These are phyloP conservation scores for Geotrichum bryndzae DNA, from an alignment of 1,139 yeast genomes.

Conservation along the genomic window DNA sequence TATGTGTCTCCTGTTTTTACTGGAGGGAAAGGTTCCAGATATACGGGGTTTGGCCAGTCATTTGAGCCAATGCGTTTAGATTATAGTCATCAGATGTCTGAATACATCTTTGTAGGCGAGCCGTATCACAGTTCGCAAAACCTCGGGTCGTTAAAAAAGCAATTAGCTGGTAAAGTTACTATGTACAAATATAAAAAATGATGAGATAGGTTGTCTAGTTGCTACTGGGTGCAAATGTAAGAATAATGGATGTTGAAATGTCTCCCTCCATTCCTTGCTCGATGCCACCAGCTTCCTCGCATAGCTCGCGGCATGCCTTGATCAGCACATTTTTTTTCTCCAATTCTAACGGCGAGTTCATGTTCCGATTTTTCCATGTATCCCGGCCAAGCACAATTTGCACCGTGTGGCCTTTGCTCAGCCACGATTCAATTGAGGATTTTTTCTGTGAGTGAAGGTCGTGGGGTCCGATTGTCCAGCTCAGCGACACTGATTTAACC, in stretches of 20 bases:
- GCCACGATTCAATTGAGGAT: constrained; percentile 35
- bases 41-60: constrained; percentile 40
- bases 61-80: constrained; percentile 28
- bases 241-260: constrained; percentile 18
- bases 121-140: constrained; percentile 41
- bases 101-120: constrained; percentile 41
- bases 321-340: constrained; percentile 33
- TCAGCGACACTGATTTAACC: constrained; percentile 31
- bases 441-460: constrained; percentile 33
- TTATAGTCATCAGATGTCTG: constrained; percentile 5
- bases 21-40: neutral
- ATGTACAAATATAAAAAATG: constrained; percentile 19
- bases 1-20: constrained; percentile 13
- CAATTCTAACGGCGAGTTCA: constrained; percentile 22
- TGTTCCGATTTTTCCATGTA: constrained; percentile 23
- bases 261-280: constrained; percentile 27
- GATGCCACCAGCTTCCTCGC: constrained; percentile 28
- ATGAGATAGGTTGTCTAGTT: constrained; percentile 12
- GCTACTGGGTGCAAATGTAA: constrained; percentile 20
- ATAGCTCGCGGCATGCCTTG: constrained; percentile 25
- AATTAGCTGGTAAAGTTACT: constrained; percentile 26
- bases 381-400: constrained; percentile 26
- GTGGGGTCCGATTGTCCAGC: constrained; percentile 34
- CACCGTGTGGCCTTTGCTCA: constrained; percentile 31
- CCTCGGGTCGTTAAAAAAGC: constrained; percentile 23